Conservation (phyloP, 2,329 filamentous ascomycete genomes). For the Parastagonospora avenae region DNA sequence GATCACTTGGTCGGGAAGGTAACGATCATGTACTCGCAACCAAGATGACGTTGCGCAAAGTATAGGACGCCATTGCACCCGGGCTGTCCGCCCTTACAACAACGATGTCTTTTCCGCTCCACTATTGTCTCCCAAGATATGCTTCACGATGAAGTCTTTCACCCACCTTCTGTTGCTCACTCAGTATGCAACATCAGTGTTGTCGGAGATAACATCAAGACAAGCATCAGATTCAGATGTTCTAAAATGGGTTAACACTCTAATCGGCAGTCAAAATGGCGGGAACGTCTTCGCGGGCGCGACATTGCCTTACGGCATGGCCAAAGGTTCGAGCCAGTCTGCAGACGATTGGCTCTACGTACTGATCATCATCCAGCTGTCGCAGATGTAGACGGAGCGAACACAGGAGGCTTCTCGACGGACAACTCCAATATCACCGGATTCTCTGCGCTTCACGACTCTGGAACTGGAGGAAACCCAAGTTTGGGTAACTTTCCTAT, state of each 20-base stretch:
- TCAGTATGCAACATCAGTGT: background rate
- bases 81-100: too few species aligned
- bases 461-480: slow-evolving; percentile 52
- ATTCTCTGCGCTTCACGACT: slow-evolving; percentile 47
- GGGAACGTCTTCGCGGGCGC: slow-evolving; percentile 56
- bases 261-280: slow-evolving; percentile 52
- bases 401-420: slow-evolving; percentile 63
- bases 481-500: slow-evolving; percentile 76
- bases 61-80: too few species aligned
- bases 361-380: slow-evolving; percentile 54
- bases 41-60: slow-evolving; percentile 21
- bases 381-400: slow-evolving; percentile 55
- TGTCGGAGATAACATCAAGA: background rate
- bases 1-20: slow-evolving; percentile 26
- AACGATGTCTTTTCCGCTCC: too few species aligned
- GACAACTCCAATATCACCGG: slow-evolving; percentile 51
- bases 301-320: slow-evolving; percentile 54
- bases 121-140: background rate
- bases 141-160: slow-evolving; percentile 2
- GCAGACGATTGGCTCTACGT: background rate
- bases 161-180: background rate
- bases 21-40: slow-evolving; percentile 2
- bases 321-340: slow-evolving; percentile 39
- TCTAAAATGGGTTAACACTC: slow-evolving; percentile 48
- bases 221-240: slow-evolving; percentile 24